phyloP scores from a whole-genome alignment of 192 early-diverging fungal species.

The Gorgonomyces haynaldii region DNA sequence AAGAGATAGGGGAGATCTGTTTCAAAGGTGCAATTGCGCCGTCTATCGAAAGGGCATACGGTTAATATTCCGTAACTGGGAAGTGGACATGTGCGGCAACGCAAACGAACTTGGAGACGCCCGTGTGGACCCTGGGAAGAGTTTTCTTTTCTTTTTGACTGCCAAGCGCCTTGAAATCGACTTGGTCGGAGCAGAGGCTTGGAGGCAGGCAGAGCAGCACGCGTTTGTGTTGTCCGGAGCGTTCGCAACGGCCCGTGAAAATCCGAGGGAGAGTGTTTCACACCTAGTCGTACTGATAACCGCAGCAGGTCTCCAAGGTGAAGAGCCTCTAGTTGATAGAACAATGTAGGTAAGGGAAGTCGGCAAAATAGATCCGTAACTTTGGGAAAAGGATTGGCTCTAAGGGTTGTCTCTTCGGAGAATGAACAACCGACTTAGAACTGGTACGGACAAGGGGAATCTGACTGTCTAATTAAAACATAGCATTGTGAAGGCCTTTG shows the following conservation, averaged over 20 bases:
- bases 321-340: conserved; percentile 78
- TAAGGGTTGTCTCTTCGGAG: conserved; percentile 70
- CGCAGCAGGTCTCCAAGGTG: conserved; percentile 71
- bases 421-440: conserved; percentile 69
- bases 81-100: conserved; percentile 54
- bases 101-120: conserved; percentile 59
- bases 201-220: conserved; percentile 36
- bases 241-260: conserved; percentile 56
- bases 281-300: conserved; percentile 65
- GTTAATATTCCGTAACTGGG: conserved; percentile 69
- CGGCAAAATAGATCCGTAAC: conserved; percentile 78
- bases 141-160: conserved; percentile 67
- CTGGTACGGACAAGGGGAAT: conserved; percentile 73
- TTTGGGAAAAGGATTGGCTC: conserved; percentile 76
- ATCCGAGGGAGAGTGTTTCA: conserved; percentile 54
- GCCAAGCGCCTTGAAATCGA: conserved; percentile 47
- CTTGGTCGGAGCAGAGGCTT: conserved; percentile 51
- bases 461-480: conserved; percentile 81
- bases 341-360: conserved; percentile 77
- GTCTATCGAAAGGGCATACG: conserved; percentile 66
- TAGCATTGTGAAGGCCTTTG: conserved; percentile 71
- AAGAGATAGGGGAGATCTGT: conserved; percentile 52
- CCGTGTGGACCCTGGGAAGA: conserved; percentile 52
- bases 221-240: conserved; percentile 50
- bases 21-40: conserved; percentile 31